phyloP scores from a whole-genome alignment of 768 basidiomycete species.

The Boletus barrowsii region DNA sequence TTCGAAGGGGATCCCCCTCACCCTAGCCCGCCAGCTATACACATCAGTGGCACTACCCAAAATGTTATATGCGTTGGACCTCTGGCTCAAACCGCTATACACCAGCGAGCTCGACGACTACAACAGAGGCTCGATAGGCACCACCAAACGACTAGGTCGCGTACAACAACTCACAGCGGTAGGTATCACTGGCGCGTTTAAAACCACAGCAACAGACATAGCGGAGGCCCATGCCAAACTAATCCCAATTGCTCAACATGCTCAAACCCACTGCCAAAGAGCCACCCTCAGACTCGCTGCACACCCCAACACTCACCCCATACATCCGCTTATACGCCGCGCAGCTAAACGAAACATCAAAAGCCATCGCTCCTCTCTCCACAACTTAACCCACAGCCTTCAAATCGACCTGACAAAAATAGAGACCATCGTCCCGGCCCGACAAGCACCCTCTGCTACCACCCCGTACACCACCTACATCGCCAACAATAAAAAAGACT shows the following conservation, averaged over 20 bases:
- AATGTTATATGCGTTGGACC: not conserved
- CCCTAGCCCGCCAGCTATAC: not conserved
- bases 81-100: not conserved
- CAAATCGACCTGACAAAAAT: not conserved
- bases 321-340: not conserved
- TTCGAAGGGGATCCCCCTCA: not conserved
- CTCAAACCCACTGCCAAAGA: not conserved
- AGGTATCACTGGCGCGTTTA: not conserved
- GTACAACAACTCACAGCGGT: not conserved
- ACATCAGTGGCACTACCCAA: not conserved
- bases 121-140: not conserved
- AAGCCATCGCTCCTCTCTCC: not conserved
- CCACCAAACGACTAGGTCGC: accelerated
- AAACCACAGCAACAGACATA: not conserved
- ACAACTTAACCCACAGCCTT: not conserved
- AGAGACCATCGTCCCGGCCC: not conserved
- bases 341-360: not conserved
- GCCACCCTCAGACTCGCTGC: not conserved
- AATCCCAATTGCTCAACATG: accelerated
- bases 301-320: not conserved
- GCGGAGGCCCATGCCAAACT: not conserved
- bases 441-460: too few species aligned
- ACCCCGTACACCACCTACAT: not conserved
- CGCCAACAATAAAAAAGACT: not conserved
- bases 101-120: accelerated